Evolutionary conservation across 2,329 filamentous ascomycete species (phyloP).

Genomic region (Claviceps paspali): DNA sequence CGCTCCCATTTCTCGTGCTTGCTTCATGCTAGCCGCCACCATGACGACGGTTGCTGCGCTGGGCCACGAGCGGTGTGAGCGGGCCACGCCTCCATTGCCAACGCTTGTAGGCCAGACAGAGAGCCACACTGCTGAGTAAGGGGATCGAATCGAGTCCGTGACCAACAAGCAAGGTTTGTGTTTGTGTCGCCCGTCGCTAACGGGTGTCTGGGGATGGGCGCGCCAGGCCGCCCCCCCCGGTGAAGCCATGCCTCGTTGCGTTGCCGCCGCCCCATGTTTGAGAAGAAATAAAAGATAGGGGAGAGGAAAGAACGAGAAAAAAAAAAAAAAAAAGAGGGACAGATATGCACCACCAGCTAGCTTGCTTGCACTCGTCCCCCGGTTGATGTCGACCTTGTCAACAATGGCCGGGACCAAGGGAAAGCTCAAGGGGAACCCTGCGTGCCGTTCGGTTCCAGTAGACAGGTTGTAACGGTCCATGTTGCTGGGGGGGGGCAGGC

Average conservation of each 20-base stretch:
- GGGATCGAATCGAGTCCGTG: no score
- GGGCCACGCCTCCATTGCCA: conserved; percentile 7
- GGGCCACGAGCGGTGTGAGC: conserved; percentile 18
- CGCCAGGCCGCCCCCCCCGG: conserved; percentile 5
- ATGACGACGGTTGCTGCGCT: conserved; percentile 1
- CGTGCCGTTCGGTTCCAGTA: conserved; percentile 3
- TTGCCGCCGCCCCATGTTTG: conserved; percentile 7
- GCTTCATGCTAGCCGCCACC: conserved; percentile 2
- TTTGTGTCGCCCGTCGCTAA: neutral
- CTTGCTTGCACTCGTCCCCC: conserved; percentile 2
- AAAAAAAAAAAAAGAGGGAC: no score
- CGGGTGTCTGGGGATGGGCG: neutral
- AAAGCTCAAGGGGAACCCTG: conserved; percentile 4
- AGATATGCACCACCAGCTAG: neutral
- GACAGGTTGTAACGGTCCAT: conserved; percentile 2
- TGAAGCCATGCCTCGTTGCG: conserved; percentile 5
- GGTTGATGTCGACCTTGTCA: conserved; percentile 3
- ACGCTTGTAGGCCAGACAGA: neutral
- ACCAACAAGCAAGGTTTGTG: neutral
- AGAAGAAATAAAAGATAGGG: no score
- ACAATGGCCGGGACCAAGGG: conserved; percentile 4
- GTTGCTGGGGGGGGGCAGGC: neutral
- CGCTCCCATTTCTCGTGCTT: conserved; percentile 1
- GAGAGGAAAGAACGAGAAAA: no score
- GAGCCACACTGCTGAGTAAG: no score